Base-by-base conservation (phyloP, 495 filamentous ascomycete genomes). In the Annulohypoxylon stygium region DNA sequence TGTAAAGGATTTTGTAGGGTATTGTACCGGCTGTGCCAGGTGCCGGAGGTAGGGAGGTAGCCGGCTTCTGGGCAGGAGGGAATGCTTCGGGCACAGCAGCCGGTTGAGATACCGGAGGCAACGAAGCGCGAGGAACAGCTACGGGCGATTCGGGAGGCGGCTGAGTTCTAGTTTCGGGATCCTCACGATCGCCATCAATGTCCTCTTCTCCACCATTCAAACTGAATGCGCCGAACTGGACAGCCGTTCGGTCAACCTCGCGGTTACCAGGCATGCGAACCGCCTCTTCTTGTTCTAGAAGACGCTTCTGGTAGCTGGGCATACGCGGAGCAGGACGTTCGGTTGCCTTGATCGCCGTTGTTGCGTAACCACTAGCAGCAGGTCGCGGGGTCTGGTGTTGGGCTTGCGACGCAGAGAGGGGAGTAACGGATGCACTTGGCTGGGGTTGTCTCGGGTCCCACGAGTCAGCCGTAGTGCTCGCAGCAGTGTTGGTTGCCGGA, bases 241-340 rank as follows among this genome's bases (percentile, higher is more conserved):
- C 93, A n/a, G 94, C 91, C 55, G 95, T 88, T 60, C 93, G 90
- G 78, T 97, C 94, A 8, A 99, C 93, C 43, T 94, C 94, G 75
- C 97, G 94, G 81, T 98, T 97, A n/a, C 93, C 94, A 34, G 96
- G 96, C 96, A 99, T 98, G 58, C 97, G 93, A 39, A 99, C 96
- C 16, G 95, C 93, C 80, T 99, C 97, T 77, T 95, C 94, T 76
- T 99, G 96, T 70, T 98, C 94, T 75, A 97, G 86, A 47, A 97
- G 87, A 70, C 93, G 90, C 30, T 95, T 90, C 78, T 95, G 90
- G 76, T 90, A 92, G 74, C 90, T 93, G 34, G 93, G 87, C 30
- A 90, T 90, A 50, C 95, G 90, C 47, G 81, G 81, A 50, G 86
- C 70, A 33, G 85, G 71, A 41, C 82, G 82, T 67, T 79, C 86